Conservation (phyloP, 768 basidiomycete species). For the Paxillus ammoniavirescens region DNA sequence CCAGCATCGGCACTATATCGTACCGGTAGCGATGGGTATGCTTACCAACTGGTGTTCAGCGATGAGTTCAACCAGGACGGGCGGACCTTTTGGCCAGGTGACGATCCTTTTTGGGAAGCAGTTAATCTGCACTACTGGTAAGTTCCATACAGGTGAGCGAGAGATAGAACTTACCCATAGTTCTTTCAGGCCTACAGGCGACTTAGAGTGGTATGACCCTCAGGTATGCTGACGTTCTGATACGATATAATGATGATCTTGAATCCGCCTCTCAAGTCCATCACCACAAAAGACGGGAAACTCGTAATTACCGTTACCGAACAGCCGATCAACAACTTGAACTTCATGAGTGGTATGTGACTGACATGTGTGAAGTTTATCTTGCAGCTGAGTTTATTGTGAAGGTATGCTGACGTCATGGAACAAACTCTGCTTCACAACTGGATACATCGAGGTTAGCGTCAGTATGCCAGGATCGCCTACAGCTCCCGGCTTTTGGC, state of each 20-base stretch:
- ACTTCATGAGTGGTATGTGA: conserved; percentile 73
- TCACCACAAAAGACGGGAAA: conserved; percentile 75
- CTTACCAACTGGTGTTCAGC: conserved; percentile 84
- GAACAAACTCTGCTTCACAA: conserved; percentile 96
- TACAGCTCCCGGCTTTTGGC: conserved; percentile 76
- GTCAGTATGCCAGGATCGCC: conserved; percentile 70
- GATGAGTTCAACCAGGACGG: conserved; percentile 80
- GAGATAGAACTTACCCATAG: conserved; percentile 4
- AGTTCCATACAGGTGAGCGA: conserved; percentile 6
- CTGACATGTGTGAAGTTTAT: neutral
- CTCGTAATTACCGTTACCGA: conserved; percentile 80
- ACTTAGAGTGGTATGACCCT: conserved; percentile 85
- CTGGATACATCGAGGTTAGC: conserved; percentile 85
- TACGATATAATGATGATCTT: neutral
- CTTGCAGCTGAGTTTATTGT: conserved; percentile 6
- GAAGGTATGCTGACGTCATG: conserved; percentile 76
- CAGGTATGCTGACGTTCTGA: conserved; percentile 38
- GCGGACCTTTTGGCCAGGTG: conserved; percentile 75
- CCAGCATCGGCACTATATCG: conserved; percentile 54
- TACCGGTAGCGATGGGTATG: conserved; percentile 71
- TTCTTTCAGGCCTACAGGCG: conserved; percentile 54
- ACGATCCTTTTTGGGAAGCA: conserved; percentile 86
- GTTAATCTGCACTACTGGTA: conserved; percentile 83
- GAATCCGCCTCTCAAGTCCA: conserved; percentile 36
- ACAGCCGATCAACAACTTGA: conserved; percentile 69